A percentile compares a stretch with the other conserved stretches of the same genome.
Evolutionary conservation across 208 protist genomes (phyloP).

Genomic region (Trichomonas vaginalis): DNA sequence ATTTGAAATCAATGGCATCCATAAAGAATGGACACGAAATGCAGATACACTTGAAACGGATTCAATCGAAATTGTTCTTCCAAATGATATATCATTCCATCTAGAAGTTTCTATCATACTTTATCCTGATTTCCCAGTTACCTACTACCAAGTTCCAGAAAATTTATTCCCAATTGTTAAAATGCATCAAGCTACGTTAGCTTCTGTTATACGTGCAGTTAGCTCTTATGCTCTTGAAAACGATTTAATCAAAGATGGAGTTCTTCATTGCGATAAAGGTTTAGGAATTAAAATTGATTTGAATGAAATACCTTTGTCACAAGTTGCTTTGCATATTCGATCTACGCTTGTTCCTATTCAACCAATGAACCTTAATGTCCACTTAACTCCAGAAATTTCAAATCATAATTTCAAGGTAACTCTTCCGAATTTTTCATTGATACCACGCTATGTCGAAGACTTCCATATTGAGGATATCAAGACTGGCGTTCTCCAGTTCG

Average conservation of each 20-base stretch:
- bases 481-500: not conserved
- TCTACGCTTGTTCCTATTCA: not conserved
- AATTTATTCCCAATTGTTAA: not conserved
- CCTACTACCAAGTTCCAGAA: not conserved
- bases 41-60: not conserved
- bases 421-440: not conserved
- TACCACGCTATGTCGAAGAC: not conserved
- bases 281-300: not conserved
- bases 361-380: not conserved
- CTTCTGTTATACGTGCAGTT: not conserved
- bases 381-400: not conserved
- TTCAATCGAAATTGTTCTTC: not conserved
- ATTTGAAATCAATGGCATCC: not conserved
- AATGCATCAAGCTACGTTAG: not conserved
- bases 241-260: not conserved
- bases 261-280: not conserved
- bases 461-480: not conserved
- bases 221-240: not conserved
- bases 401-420: not conserved
- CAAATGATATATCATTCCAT: not conserved
- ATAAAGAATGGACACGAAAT: conserved; percentile 9
- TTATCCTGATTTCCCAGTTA: not conserved
- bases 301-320: not conserved
- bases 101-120: not conserved
- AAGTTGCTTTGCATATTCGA: not conserved